Conservation (phyloP, 176 grass and related monocot genomes). For the Hsuehochloa calcarea region DNA sequence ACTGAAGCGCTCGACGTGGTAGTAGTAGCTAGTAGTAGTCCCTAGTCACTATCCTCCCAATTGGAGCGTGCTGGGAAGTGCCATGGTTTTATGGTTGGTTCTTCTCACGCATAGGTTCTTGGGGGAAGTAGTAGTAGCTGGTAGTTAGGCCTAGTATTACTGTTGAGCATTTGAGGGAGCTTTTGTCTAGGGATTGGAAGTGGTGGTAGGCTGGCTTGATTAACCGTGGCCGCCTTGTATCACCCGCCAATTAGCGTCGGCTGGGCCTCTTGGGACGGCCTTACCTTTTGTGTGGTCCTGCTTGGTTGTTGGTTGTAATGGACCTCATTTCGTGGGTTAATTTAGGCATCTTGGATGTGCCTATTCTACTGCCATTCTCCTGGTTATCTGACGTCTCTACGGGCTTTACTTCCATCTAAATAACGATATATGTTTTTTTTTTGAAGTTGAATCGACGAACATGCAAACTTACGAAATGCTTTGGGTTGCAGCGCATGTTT, state of each 20-base stretch:
- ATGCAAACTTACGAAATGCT: not conserved
- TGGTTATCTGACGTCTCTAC: not conserved
- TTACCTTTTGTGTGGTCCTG: not conserved
- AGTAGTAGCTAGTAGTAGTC: not conserved
- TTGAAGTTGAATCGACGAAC: not conserved
- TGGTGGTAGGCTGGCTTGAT: slow-evolving; percentile 41
- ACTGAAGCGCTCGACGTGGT: not conserved
- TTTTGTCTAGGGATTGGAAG: slow-evolving; percentile 42
- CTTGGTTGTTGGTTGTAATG: not conserved
- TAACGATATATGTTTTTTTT: not conserved
- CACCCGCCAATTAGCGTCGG: slow-evolving; percentile 46
- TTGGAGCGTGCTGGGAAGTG: slow-evolving; percentile 22
- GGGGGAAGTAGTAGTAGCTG: slow-evolving; percentile 18
- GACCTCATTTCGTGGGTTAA: not conserved
- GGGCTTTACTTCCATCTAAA: not conserved
- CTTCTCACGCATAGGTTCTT: slow-evolving; percentile 9
- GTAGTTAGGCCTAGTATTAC: slow-evolving; percentile 11
- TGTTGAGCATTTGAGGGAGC: not conserved
- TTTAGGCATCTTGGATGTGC: not conserved
- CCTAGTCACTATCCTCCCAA: not conserved
- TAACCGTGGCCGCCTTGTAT: slow-evolving; percentile 32
- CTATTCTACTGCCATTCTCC: not conserved
- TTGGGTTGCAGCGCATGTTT: too few relatives aligned
- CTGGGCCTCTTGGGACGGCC: slow-evolving; percentile 24
- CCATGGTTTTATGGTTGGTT: slow-evolving; percentile 52